A percentile compares a stretch with the other conserved stretches of the same genome.
phyloP scores from a whole-genome alignment of 2,329 filamentous ascomycete species.

The Triangularia setosa region DNA sequence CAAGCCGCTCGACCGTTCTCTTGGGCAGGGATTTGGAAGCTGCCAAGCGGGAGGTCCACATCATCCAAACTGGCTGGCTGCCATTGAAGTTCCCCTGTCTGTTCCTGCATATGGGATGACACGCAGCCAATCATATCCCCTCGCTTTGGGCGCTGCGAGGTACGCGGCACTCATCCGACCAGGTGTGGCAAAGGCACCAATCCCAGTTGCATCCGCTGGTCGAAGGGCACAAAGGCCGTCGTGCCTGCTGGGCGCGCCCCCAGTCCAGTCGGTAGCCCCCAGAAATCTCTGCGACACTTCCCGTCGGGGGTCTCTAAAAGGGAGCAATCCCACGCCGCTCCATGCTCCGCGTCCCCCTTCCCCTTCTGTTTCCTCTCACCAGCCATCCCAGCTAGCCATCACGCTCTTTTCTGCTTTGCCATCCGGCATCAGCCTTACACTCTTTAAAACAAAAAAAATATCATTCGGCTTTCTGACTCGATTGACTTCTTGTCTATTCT shows the following conservation, averaged over 20 bases:
- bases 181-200: slow-evolving; percentile 4
- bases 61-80: slow-evolving; percentile 9
- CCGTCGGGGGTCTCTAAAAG: slow-evolving; percentile 22
- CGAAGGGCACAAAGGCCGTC: neutral
- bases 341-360: slow-evolving; percentile 13
- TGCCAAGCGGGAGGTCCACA: slow-evolving; percentile 4
- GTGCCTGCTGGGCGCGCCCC: slow-evolving; percentile 7
- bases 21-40: slow-evolving; percentile 8
- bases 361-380: slow-evolving; percentile 14
- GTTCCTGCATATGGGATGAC: slow-evolving; percentile 11
- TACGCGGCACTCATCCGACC: slow-evolving; percentile 16
- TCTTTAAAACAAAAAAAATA: slow-evolving; percentile 17
- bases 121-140: neutral
- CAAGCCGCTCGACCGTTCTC: neutral
- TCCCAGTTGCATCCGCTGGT: slow-evolving; percentile 5
- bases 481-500: slow-evolving; percentile 11
- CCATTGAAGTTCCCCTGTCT: neutral
- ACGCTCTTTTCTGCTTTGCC: slow-evolving; percentile 22
- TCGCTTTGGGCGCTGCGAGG: slow-evolving; percentile 13
- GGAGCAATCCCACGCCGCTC: slow-evolving; percentile 17
- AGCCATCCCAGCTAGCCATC: slow-evolving; percentile 23
- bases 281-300: slow-evolving; percentile 4
- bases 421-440: slow-evolving; percentile 27
- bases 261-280: slow-evolving; percentile 3
- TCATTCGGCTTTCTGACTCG: slow-evolving; percentile 11